These are phyloP conservation scores for Suhomyces sp. DNA, from an alignment of 805 yeast species.

Conservation along the genomic window DNA sequence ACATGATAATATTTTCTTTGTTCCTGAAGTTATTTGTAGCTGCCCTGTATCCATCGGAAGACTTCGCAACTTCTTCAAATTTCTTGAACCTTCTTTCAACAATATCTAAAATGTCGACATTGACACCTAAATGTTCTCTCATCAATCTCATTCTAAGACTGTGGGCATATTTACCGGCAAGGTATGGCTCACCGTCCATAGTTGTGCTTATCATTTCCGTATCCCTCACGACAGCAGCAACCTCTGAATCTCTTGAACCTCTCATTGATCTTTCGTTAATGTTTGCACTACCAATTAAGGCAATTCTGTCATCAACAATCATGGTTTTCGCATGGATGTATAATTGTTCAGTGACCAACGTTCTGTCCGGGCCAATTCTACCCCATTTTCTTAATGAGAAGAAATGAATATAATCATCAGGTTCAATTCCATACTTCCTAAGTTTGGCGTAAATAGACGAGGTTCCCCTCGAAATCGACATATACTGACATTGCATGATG, in stretches of 20 bases:
- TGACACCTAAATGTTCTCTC: constrained; percentile 96
- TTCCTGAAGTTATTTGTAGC: constrained; percentile 44
- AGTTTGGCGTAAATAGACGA: constrained; percentile 84
- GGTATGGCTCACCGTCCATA: constrained; percentile 81
- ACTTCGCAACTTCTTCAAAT: constrained; percentile 46
- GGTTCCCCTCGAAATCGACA: constrained; percentile 88
- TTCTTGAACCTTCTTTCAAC: constrained; percentile 69
- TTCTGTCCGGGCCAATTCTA: constrained; percentile 71
- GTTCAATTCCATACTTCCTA: constrained; percentile 75
- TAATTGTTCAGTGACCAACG: constrained; percentile 82
- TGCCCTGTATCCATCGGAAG: constrained; percentile 42
- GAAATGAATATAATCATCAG: constrained; percentile 88
- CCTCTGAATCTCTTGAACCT: constrained; percentile 92
- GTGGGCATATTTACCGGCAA: constrained; percentile 87
- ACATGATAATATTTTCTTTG: constrained; percentile 37
- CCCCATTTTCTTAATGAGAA: constrained; percentile 96
- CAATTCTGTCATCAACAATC: constrained; percentile 90
- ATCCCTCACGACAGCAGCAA: constrained; percentile 87
- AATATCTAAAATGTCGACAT: constrained; percentile 79
- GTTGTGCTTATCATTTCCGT: constrained; percentile 63
- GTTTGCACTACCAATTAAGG: constrained; percentile 96
- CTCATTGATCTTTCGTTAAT: constrained; percentile 95
- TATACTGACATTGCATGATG: constrained; percentile 94
- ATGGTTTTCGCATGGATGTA: constrained; percentile 91
- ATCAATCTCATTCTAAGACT: constrained; percentile 84